phyloP scores from a whole-genome alignment of 1,284 basidiomycete genomes.

The Anthracocystis setariae region DNA sequence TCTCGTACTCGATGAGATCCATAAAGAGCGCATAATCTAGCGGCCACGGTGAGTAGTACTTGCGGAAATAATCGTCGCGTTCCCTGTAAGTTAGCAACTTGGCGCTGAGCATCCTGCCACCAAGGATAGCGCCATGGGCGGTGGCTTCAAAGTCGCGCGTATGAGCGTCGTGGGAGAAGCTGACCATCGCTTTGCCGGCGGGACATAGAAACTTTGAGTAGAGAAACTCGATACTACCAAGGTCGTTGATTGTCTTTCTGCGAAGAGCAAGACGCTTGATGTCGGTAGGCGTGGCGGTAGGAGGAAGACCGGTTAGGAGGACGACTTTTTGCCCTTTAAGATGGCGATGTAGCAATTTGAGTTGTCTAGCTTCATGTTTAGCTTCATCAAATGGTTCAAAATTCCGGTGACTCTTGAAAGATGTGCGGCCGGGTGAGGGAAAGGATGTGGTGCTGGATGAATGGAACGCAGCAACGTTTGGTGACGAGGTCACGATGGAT shows the following conservation, averaged over 20 bases:
- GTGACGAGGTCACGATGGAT: slow-evolving; percentile 1
- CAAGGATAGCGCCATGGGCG: slow-evolving; percentile 22
- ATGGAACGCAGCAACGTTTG: not conserved
- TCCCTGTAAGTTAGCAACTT: not conserved
- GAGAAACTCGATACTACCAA: slow-evolving; percentile 37
- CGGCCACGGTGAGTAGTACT: slow-evolving; percentile 19
- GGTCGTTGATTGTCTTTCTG: slow-evolving; percentile 22
- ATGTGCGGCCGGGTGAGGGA: not conserved
- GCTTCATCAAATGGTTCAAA: not conserved
- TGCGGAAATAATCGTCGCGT: slow-evolving; percentile 1
- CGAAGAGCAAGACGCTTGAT: slow-evolving; percentile 23
- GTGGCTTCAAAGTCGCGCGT: slow-evolving; percentile 19
- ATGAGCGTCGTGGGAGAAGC: slow-evolving; percentile 15
- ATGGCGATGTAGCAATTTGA: not conserved
- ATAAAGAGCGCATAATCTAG: slow-evolving; percentile 20
- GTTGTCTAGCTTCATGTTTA: not conserved
- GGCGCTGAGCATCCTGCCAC: slow-evolving; percentile 28
- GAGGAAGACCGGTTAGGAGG: slow-evolving; percentile 26
- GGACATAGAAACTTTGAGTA: slow-evolving; percentile 21
- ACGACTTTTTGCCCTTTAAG: slow-evolving; percentile 16
- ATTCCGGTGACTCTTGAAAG: not conserved
- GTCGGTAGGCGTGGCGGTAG: slow-evolving; percentile 33
- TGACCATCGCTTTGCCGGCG: slow-evolving; percentile 25
- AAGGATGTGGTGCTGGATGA: slow-evolving; percentile 8
- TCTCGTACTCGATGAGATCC: slow-evolving; percentile 45